Evolutionary conservation across 75 land plant species (phyloP), one percentile per base, ranked within the genome.

Genomic region (Ceratopteris richardii): DNA sequence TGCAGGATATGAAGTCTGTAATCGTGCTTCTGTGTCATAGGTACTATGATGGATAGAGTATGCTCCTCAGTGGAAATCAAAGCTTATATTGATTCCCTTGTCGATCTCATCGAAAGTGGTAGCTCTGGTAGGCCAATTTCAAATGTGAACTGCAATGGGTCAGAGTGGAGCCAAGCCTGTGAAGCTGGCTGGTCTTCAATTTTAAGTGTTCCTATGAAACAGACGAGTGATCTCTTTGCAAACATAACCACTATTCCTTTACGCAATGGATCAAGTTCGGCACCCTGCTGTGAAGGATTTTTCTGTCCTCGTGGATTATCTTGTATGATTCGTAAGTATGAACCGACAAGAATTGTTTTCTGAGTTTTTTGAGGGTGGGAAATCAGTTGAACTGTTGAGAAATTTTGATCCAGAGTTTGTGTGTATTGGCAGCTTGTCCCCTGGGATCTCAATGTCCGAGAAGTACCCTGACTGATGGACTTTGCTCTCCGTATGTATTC

Each of bases 271-370:
- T 42, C 11, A 24, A 55, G 63, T 20, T 69, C 79, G 44, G 60
- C 60, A 33, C 80, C 96, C 44, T 93, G 98, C 48, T 93, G 98
- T 63, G 81, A 63, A 31, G 98, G 98, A 22, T 93, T 93, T 67
- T 93, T 93, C 57, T 93, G 98, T 65, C 98, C 98, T 26, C 81
- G 61, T 54, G 98, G 90, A 16, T 52, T 93, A 26, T 75, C 90
- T 43, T 93, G 98, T 73, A 93, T 93, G 98, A 88, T 93, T 24
- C 95, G 96, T 93, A 77, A 80, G 95, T 84, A 2, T 17, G 4
- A n/a, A 3, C 50, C 14, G 22, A 3, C 3, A 18, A n/a, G 42
- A 40, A 14, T 14, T 40, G 42, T 40, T 40, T 40, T 10, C 14
- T 14, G 42, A 40, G 42, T 9, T 40, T 14, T 40, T 40, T 40